Evolutionary conservation across 352 stramenopile species (phyloP).

Genomic region (Pythium dissotocum): DNA sequence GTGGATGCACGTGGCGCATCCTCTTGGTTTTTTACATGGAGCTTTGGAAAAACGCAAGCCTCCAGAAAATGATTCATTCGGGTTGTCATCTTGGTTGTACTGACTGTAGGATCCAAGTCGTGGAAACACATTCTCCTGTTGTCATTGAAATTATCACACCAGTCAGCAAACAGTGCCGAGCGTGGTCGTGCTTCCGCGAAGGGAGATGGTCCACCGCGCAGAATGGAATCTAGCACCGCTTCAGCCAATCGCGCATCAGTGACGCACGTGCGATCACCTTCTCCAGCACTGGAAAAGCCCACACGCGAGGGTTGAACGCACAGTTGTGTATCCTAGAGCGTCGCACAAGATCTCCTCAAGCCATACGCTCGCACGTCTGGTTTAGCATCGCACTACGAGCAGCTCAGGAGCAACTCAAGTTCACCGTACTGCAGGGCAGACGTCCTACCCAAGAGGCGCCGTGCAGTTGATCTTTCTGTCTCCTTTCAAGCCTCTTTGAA

Average conservation of each 20-base stretch:
- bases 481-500: neutral
- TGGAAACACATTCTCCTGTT: too few relatives aligned
- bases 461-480: neutral
- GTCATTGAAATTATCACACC: too few relatives aligned
- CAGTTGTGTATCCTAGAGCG: neutral
- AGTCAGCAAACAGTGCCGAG: too few relatives aligned
- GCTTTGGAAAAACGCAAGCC: too few relatives aligned
- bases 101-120: too few relatives aligned
- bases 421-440: too few relatives aligned
- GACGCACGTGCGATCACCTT: neutral
- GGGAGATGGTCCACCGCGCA: neutral
- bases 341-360: neutral
- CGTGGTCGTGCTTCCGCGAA: neutral
- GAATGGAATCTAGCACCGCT: neutral
- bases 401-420: too few relatives aligned
- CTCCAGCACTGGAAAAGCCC: neutral
- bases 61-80: too few relatives aligned
- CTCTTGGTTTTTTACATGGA: too few relatives aligned
- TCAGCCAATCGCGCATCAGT: neutral
- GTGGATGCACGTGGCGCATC: too few relatives aligned
- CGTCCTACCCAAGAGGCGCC: neutral
- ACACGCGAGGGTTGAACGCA: too few relatives aligned
- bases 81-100: too few relatives aligned
- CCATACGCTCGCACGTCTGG: neutral
- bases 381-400: neutral